Percentiles rank a stretch among this genome's conserved stretches.
Conservation (phyloP, 2,329 filamentous ascomycete genomes). For the Plectosphaerella sp. region DNA sequence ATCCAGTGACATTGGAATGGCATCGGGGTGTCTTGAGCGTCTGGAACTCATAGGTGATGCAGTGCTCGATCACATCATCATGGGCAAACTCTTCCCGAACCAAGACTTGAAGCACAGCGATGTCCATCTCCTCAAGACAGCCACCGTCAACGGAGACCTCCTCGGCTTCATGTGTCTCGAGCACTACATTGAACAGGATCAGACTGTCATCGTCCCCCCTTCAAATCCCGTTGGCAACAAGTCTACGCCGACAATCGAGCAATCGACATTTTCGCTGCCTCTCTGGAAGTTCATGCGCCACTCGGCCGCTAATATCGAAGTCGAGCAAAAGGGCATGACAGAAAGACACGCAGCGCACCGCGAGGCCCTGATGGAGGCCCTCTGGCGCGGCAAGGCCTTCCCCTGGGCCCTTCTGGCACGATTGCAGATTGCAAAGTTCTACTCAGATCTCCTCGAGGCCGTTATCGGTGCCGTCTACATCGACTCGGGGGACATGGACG, state of each 20-base stretch:
- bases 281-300: slow-evolving; percentile 71
- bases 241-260: not conserved
- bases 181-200: slow-evolving; percentile 22
- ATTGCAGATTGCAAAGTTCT: slow-evolving; percentile 68
- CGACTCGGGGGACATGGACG: slow-evolving; percentile 62
- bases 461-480: slow-evolving; percentile 80
- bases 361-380: slow-evolving; percentile 39
- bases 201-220: slow-evolving; percentile 6
- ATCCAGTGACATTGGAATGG: slow-evolving; percentile 44
- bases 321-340: slow-evolving; percentile 37
- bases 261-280: slow-evolving; percentile 25
- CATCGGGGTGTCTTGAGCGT: slow-evolving; percentile 57
- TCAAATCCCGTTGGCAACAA: not conserved
- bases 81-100: slow-evolving; percentile 53
- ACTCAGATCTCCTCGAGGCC: slow-evolving; percentile 79
- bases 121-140: slow-evolving; percentile 75
- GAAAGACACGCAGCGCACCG: slow-evolving; percentile 44
- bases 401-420: slow-evolving; percentile 72
- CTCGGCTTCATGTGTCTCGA: slow-evolving; percentile 73
- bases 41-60: slow-evolving; percentile 88
- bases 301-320: slow-evolving; percentile 39
- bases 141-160: slow-evolving; percentile 75
- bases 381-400: slow-evolving; percentile 51
- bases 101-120: slow-evolving; percentile 35
- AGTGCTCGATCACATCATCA: slow-evolving; percentile 74